Conservation (phyloP, 2,329 filamentous ascomycete genomes). For the Emmonsia crescens region DNA sequence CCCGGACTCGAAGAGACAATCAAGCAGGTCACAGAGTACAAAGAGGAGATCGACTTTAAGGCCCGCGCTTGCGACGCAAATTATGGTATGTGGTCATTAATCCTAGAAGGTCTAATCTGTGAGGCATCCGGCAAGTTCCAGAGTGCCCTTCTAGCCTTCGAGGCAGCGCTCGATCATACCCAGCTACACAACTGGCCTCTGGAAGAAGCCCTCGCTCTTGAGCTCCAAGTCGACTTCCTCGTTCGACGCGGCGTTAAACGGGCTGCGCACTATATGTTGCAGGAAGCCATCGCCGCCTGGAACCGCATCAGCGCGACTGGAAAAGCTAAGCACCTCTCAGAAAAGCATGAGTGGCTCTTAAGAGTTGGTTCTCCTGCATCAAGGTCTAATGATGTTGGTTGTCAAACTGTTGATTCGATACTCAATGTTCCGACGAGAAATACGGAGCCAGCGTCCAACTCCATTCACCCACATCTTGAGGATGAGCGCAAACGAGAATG, state of each 20-base stretch:
- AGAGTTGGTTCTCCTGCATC: slow-evolving; percentile 40
- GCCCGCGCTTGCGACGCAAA: slow-evolving; percentile 47
- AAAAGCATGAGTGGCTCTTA: slow-evolving; percentile 52
- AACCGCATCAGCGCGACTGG: slow-evolving; percentile 47
- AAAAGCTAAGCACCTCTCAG: slow-evolving; percentile 46
- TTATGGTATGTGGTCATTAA: slow-evolving; percentile 46
- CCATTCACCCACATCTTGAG: slow-evolving; percentile 23
- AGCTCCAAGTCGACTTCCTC: slow-evolving; percentile 51
- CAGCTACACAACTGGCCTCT: slow-evolving; percentile 47
- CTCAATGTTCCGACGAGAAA: slow-evolving; percentile 27
- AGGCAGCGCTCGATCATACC: slow-evolving; percentile 48
- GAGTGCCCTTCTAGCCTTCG: slow-evolving; percentile 33
- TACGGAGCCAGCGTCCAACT: slow-evolving; percentile 22
- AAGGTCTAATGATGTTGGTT: slow-evolving; percentile 43
- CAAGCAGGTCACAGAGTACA: slow-evolving; percentile 38
- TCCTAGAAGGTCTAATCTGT: slow-evolving; percentile 46
- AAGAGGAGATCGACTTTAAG: slow-evolving; percentile 43
- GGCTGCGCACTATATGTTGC: slow-evolving; percentile 47
- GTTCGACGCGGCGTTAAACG: slow-evolving; percentile 46
- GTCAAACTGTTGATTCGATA: slow-evolving; percentile 47
- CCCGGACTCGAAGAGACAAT: slow-evolving; percentile 39
- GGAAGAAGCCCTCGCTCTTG: slow-evolving; percentile 49
- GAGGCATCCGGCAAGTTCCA: slow-evolving; percentile 39
- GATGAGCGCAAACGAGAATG: slow-evolving; percentile 32
- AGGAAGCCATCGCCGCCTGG: slow-evolving; percentile 50